Evolutionary conservation across 2,329 filamentous ascomycete species (phyloP).

Genomic region (Colletotrichum liriopes): DNA sequence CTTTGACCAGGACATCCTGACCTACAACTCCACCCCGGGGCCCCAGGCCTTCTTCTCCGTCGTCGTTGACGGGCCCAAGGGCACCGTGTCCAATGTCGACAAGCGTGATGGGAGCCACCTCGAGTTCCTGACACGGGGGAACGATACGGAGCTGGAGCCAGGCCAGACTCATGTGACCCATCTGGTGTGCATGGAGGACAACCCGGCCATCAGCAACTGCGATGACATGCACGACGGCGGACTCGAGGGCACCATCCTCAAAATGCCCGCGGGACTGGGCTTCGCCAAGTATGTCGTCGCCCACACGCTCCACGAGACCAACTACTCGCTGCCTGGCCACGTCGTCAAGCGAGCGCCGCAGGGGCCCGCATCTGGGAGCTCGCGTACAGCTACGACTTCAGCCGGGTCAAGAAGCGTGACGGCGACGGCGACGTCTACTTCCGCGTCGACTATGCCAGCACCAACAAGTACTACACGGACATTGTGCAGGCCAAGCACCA

Average conservation of each 20-base stretch:
- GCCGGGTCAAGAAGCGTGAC: slow-evolving; percentile 1
- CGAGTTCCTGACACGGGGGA: slow-evolving; percentile 46
- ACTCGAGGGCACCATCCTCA: slow-evolving; percentile 10
- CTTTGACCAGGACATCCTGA: background rate
- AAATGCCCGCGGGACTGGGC: slow-evolving; percentile 11
- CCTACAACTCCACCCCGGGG: background rate
- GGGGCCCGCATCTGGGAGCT: background rate
- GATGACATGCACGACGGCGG: slow-evolving; percentile 19
- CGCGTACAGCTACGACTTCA: slow-evolving; percentile 23
- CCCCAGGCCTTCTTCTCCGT: slow-evolving; percentile 50
- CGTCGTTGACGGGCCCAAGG: slow-evolving; percentile 52
- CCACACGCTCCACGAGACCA: background rate
- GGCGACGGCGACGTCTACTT: slow-evolving; percentile 1
- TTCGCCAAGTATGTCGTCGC: slow-evolving; percentile 22
- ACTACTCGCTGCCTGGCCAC: background rate
- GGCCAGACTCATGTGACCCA: background rate
- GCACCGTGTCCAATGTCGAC: slow-evolving; percentile 53
- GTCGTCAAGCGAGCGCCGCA: background rate
- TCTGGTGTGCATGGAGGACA: slow-evolving; percentile 14
- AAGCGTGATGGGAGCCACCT: slow-evolving; percentile 62
- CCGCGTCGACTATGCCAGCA: slow-evolving; percentile 9
- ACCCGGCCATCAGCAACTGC: slow-evolving; percentile 14
- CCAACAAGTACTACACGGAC: slow-evolving; percentile 10
- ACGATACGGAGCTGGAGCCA: slow-evolving; percentile 7
- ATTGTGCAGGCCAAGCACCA: background rate